Conservation (phyloP, 768 basidiomycete species). For the Mycena capillaripes region DNA sequence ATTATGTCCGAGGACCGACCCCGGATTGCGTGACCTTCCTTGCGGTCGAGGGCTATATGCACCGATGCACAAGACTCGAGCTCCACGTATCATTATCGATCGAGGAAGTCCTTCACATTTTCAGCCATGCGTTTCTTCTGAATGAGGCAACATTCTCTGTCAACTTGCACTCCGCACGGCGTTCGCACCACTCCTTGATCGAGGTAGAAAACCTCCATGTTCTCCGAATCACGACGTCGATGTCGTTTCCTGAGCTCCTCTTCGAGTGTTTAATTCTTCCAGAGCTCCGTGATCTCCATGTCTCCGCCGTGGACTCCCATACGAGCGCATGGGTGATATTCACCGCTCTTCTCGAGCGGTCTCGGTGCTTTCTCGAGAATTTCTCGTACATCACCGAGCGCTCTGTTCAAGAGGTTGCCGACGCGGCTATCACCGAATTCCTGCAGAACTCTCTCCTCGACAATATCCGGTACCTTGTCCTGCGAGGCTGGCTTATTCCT, state of each 20-base stretch:
- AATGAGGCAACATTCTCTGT: background rate
- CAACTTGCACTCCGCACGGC: background rate
- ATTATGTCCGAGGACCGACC: no score
- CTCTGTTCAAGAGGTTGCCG: background rate
- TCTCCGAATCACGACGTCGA: background rate
- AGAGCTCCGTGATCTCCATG: background rate
- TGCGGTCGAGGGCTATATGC: conserved; percentile 8
- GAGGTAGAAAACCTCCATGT: background rate
- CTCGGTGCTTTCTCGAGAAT: background rate
- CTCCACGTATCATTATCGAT: background rate
- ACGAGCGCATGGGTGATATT: background rate
- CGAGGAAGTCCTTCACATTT: background rate
- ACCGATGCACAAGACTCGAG: conserved; percentile 5
- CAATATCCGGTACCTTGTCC: background rate
- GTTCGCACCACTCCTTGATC: background rate
- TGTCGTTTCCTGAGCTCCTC: background rate
- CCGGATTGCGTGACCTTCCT: conserved; percentile 9
- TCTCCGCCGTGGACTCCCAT: background rate
- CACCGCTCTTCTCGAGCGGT: background rate
- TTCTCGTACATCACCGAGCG: background rate
- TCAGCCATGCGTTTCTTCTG: background rate
- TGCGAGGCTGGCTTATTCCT: background rate
- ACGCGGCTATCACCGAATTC: background rate
- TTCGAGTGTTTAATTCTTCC: background rate
- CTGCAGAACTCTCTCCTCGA: background rate